Evolutionary conservation across 1,284 basidiomycete genomes (phyloP), one percentile per base, ranked within the genome.

Genomic region (Apiotrichum domesticum): DNA sequence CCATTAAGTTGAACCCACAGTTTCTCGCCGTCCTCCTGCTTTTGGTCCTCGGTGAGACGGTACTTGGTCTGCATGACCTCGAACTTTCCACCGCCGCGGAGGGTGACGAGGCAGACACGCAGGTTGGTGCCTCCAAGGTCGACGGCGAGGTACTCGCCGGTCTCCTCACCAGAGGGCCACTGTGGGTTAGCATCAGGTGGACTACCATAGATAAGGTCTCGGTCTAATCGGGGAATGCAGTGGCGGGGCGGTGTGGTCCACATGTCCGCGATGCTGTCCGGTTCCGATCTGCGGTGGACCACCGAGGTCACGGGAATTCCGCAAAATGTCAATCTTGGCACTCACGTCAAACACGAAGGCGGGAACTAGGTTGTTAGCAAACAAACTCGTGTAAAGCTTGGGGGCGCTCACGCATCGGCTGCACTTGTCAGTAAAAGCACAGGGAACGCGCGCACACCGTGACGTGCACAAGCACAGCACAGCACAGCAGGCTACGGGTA

Each of bases 21-120:
- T 60, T 87, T 85, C 72, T 91, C 86, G 6, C 94, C 95, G 41
- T 98, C 93, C n/a, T 88, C 89, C 65, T 96, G 93, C 79, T 98
- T 98, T 78, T 98, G 95, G 70, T 98, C 96, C 71, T 98, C 95
- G 2, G 90, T 88, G 54, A 98, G 83, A 57, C 93, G 87, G 78
- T 98, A 98, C 78, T 98, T 98, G 52, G 92, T 88, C 73, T 98
- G 95, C 0, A 92, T 95, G 69, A 98, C 89, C 78, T 98, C 93
- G 75, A 98, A 98, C 80, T 95, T 92, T 61, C 95, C 93, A 7
- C 85, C 81, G 32, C 95, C 95, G 67, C 89, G 85, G 13, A 98
- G 81, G 21, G 87, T 88, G 54, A 99, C 95, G 58, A 97, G 87
- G 78, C 95, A 99, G 53, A 98, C 95, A 54, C 95, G 91, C 40